Percentiles rank a stretch among this genome's conserved stretches.
Conservation (phyloP, 2,329 filamentous ascomycete species). For the Xylaria sp. region DNA sequence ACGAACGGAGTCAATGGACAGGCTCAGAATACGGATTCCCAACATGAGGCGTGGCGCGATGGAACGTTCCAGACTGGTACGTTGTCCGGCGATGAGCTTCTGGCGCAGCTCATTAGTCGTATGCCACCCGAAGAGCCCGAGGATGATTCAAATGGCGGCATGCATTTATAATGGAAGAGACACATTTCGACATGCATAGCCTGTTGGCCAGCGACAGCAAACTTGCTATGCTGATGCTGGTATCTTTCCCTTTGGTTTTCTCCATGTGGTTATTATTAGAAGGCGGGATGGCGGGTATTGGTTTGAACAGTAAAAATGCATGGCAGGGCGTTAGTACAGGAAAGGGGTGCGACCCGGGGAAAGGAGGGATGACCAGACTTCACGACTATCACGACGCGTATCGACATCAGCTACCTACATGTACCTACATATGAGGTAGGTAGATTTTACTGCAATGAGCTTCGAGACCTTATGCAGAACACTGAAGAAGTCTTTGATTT, state of each 20-base stretch:
- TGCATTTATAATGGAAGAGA: conserved; percentile 50
- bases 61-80: conserved; percentile 59
- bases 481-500: too few relatives aligned
- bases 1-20: conserved; percentile 29
- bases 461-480: neutral
- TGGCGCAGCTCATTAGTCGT: conserved; percentile 49
- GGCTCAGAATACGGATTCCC: conserved; percentile 13
- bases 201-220: neutral
- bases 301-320: conserved; percentile 8
- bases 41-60: conserved; percentile 51
- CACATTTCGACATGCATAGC: neutral
- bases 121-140: conserved; percentile 44
- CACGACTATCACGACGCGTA: neutral
- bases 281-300: neutral
- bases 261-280: neutral
- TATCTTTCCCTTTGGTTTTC: neutral
- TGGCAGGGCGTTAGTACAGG: conserved; percentile 13
- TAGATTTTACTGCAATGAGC: neutral
- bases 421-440: neutral
- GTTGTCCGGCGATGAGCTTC: conserved; percentile 53
- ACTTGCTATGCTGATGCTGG: neutral
- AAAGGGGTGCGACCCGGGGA: neutral
- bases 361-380: neutral
- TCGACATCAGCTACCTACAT: neutral
- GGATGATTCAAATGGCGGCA: conserved; percentile 47